These are phyloP conservation scores for Blastocystis sp. DNA, from an alignment of 352 stramenopile genomes.

Conservation along the genomic window DNA sequence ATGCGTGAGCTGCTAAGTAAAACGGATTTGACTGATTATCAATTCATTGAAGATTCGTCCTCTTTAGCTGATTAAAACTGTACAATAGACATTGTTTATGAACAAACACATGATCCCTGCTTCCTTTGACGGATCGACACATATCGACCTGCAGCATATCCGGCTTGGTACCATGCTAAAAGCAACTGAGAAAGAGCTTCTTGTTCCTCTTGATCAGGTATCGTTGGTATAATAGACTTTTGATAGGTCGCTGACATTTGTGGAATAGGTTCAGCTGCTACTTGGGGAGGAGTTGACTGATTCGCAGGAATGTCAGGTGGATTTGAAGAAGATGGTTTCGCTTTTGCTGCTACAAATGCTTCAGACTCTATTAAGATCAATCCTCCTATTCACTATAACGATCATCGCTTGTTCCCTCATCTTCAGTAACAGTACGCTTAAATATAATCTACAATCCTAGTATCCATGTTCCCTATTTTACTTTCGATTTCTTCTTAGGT, in stretches of 20 bases:
- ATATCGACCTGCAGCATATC: conserved; percentile 55
- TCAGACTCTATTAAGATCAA: background rate
- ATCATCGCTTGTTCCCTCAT: background rate
- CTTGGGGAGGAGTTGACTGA: background rate
- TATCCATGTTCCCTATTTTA: background rate
- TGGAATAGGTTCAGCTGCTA: background rate
- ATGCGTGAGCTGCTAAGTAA: background rate
- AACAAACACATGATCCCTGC: conserved; percentile 25
- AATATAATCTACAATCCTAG: conserved; percentile 23
- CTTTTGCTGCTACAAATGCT: background rate
- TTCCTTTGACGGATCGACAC: conserved; percentile 3
- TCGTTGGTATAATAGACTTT: background rate
- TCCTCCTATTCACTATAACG: background rate
- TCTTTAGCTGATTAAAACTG: background rate
- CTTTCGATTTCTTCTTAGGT: conserved; percentile 23
- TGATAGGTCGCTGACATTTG: background rate
- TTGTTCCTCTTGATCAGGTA: conserved; percentile 40
- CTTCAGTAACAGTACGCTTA: background rate
- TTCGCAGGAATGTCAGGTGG: background rate
- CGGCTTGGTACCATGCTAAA: conserved; percentile 51
- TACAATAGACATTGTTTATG: conserved; percentile 24
- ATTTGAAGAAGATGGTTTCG: background rate
- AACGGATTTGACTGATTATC: conserved; percentile 16
- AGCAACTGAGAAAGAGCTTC: conserved; percentile 51
- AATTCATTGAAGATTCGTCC: conserved; percentile 45